Conservation (phyloP, 805 yeast species). For the Candida patagonica region DNA sequence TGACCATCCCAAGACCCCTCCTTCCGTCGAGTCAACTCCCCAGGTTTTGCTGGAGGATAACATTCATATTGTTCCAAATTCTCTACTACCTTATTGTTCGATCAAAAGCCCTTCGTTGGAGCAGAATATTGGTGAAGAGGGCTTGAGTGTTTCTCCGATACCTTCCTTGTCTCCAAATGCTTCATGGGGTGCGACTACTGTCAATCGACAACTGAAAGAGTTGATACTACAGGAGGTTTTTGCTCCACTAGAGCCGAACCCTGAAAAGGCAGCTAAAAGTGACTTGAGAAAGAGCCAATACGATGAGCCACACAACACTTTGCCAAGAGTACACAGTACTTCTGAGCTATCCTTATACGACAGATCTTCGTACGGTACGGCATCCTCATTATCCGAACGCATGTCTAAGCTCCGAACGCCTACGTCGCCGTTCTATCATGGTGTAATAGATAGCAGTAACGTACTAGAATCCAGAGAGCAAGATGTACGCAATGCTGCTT, state of each 20-base stretch:
- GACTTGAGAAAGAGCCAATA: not conserved
- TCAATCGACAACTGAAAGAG: conserved; percentile 64
- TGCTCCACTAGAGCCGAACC: conserved; percentile 33
- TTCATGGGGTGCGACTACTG: conserved; percentile 51
- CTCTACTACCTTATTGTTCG: conserved; percentile 54
- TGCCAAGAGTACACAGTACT: not conserved
- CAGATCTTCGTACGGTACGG: not conserved
- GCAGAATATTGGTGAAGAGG: not conserved
- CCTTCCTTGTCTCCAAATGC: conserved; percentile 13
- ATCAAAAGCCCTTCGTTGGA: conserved; percentile 32
- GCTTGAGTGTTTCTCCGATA: conserved; percentile 25
- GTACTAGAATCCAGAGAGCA: not conserved
- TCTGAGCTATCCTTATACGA: not conserved
- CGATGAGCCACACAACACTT: not conserved
- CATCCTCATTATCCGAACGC: no score
- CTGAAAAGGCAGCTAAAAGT: not conserved
- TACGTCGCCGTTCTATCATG: not conserved
- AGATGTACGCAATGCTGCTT: not conserved
- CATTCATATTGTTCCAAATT: conserved; percentile 81
- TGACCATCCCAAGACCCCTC: conserved; percentile 20
- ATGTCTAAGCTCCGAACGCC: not conserved
- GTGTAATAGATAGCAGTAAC: not conserved
- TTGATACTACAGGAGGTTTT: conserved; percentile 66
- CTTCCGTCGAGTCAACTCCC: conserved; percentile 28
- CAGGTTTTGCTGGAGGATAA: conserved; percentile 92